These are phyloP conservation scores for Clathrus columnatus DNA, from an alignment of 768 basidiomycete genomes.

Conservation along the genomic window DNA sequence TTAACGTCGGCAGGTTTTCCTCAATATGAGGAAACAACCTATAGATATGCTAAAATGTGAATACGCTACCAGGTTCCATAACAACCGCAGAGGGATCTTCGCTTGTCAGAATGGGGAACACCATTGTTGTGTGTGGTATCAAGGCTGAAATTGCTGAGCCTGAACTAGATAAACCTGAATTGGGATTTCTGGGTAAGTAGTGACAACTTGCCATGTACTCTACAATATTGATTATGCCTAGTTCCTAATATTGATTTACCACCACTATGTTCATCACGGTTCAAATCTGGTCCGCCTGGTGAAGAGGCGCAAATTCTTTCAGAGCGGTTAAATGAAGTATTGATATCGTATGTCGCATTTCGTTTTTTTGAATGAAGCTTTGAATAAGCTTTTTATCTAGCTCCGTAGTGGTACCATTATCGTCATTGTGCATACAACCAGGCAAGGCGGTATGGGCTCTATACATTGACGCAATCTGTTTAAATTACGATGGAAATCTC, in stretches of 20 bases:
- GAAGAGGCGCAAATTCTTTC: conserved; percentile 93
- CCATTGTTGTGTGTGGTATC: conserved; percentile 93
- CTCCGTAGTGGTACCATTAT: conserved; percentile 53
- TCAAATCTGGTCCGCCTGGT: conserved; percentile 90
- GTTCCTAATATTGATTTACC: conserved; percentile 95
- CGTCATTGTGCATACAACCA: conserved; percentile 69
- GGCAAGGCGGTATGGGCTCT: conserved; percentile 84
- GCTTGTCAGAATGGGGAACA: conserved; percentile 82
- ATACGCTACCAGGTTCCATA: conserved; percentile 63
- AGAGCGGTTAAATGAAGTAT: conserved; percentile 66
- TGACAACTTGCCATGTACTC: not conserved
- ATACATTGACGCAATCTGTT: conserved; percentile 92
- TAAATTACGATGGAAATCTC: conserved; percentile 95
- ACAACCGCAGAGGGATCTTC: conserved; percentile 91
- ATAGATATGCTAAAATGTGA: not conserved
- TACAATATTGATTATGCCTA: conserved; percentile 20
- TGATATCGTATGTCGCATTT: conserved; percentile 51
- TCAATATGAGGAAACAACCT: not conserved
- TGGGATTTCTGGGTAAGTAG: conserved; percentile 74
- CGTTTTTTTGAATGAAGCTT: too few relatives aligned
- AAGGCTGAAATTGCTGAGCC: conserved; percentile 95
- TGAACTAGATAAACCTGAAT: conserved; percentile 59
- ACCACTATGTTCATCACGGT: conserved; percentile 85
- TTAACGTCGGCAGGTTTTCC: conserved; percentile 67
- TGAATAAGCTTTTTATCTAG: conserved; percentile 30